These are phyloP conservation scores for Rhizomucor pusillus DNA, from an alignment of 371 early-diverging fungal genomes.

Conservation along the genomic window DNA sequence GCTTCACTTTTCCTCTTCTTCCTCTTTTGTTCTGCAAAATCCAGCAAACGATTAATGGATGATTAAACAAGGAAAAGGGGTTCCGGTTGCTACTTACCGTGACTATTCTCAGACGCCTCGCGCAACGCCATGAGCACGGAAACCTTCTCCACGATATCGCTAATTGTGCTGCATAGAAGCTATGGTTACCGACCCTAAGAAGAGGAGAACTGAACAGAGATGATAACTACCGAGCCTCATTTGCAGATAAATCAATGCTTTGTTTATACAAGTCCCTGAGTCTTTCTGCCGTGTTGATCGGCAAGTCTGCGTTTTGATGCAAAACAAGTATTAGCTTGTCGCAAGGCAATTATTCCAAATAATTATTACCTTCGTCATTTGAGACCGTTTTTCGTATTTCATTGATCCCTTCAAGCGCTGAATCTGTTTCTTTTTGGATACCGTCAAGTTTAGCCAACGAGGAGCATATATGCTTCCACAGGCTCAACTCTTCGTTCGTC, in stretches of 20 bases:
- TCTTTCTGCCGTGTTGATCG: conserved; percentile 18
- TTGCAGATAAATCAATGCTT: conserved; percentile 37
- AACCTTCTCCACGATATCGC: conserved; percentile 54
- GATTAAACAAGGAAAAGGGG: background rate
- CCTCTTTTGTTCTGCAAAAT: conserved; percentile 42
- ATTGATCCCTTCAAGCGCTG: conserved; percentile 39
- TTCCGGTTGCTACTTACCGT: conserved; percentile 18
- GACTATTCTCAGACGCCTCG: conserved; percentile 46
- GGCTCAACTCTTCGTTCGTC: conserved; percentile 48
- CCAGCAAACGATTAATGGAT: no score
- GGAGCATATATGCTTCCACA: conserved; percentile 64
- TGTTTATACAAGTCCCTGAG: conserved; percentile 37
- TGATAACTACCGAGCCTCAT: conserved; percentile 36
- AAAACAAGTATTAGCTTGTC: conserved; percentile 3
- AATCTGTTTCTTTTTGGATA: conserved; percentile 44
- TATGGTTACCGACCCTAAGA: background rate
- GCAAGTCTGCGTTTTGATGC: conserved; percentile 29
- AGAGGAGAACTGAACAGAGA: background rate
- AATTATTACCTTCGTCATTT: conserved; percentile 42
- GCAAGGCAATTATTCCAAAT: background rate
- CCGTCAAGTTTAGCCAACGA: conserved; percentile 46
- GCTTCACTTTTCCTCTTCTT: conserved; percentile 69
- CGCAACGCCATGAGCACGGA: conserved; percentile 53
- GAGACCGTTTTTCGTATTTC: conserved; percentile 32
- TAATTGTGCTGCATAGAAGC: conserved; percentile 39